Base-by-base conservation (phyloP, 1,284 basidiomycete genomes). In the Cystobasidium pallidum region DNA sequence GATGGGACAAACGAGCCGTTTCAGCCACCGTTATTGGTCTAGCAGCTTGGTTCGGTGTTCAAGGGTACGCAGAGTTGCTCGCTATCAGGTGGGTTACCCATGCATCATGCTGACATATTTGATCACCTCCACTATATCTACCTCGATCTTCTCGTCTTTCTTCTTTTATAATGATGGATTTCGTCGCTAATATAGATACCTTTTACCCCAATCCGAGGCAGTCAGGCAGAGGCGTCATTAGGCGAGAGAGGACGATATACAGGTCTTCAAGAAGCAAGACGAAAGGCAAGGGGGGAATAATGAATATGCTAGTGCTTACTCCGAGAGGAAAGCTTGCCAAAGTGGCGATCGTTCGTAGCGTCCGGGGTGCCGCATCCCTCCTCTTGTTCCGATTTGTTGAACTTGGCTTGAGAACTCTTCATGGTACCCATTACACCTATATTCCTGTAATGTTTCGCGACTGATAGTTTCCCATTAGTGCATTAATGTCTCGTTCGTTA, bases 1-100 rank as follows among this genome's bases (percentile, higher is more conserved):
- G 79, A 3, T 92, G 91, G 91, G 89, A 92, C 80, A 83, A 86
- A 74, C 84, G 87, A 21, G 80, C 84, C 11, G 85, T 92, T 7
- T 87, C 87, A 26, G 86, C 86, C 8, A 82, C 89, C 32, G 83
- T 86, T 10, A 85, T 87, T 61, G 89, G 88, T 17, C 80, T 93
- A 6, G 75, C 89, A 24, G 83, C 86, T 1, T 82, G 92, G 26
- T 88, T 87, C 26, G 58, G 67, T 59, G 54, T 62, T 32, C 67
- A 70, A 62, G 67, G 67, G 66, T 67, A 67, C 28, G 66, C 66
- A 57, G 54, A 67, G 39, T 57, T 67, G 39, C 36, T 67, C 17
- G 66, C 66, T 58, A 43, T 67, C 15, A 67, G 66, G 66, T 67
- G 54, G 41, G 66, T 55, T n/a, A 13, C 2, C 1, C 3, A 21